Evolutionary conservation across 176 grass and related monocot species (phyloP).

Genomic region (Stipa capillata): DNA sequence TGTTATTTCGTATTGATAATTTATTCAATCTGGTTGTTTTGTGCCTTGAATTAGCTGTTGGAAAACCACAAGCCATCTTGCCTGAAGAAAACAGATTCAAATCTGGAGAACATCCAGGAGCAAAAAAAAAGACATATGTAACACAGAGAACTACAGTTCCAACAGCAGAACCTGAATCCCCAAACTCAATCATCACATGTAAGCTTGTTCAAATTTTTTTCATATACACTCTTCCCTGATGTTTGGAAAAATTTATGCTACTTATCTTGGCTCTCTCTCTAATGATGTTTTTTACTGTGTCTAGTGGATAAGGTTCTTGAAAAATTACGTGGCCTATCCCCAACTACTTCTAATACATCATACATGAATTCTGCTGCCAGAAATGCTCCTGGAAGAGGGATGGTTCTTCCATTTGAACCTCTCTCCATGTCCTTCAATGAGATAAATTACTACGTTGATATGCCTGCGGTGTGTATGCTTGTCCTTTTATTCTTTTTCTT

Average conservation of each 20-base stretch:
- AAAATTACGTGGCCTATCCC: constrained; percentile 22
- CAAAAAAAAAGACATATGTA: constrained; percentile 10
- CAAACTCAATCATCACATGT: constrained; percentile 48
- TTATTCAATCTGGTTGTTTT: neutral
- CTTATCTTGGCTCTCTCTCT: constrained; percentile 7
- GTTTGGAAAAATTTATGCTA: neutral
- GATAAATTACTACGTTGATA: constrained; percentile 93
- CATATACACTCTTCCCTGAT: constrained; percentile 7
- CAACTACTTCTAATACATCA: constrained; percentile 20
- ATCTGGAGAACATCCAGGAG: constrained; percentile 4
- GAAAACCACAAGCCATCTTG: constrained; percentile 73
- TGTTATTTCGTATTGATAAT: neutral
- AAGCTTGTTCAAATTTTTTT: constrained; percentile 24
- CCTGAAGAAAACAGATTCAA: constrained; percentile 69
- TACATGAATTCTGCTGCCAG: constrained; percentile 16
- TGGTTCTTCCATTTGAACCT: constrained; percentile 97
- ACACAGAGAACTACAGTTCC: neutral
- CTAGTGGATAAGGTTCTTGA: constrained; percentile 52
- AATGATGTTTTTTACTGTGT: constrained; percentile 3
- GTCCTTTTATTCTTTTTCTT: constrained; percentile 5
- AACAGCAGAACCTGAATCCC: constrained; percentile 11
- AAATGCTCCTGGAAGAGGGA: constrained; percentile 62
- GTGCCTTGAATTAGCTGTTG: constrained; percentile 53
- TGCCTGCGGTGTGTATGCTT: constrained; percentile 63
- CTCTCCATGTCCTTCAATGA: constrained; percentile 88